Conservation (phyloP, 2,329 filamentous ascomycete genomes). For the Moelleriella libera region DNA sequence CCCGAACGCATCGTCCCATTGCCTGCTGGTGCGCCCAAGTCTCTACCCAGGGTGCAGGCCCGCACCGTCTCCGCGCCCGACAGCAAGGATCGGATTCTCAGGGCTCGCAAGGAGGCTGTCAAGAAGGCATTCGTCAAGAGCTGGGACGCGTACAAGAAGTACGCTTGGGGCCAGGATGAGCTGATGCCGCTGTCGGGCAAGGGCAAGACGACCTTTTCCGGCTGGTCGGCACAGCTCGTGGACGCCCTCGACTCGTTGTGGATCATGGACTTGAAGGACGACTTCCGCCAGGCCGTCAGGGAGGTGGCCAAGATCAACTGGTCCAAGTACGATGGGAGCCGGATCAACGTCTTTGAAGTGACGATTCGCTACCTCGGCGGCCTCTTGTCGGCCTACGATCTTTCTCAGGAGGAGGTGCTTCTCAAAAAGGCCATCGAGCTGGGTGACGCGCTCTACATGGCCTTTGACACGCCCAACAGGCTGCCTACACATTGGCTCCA, state of each 20-base stretch:
- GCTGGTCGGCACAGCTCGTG: slow-evolving; percentile 45
- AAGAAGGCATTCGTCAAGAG: slow-evolving; percentile 26
- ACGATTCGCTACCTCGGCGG: slow-evolving; percentile 42
- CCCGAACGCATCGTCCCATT: slow-evolving; percentile 15
- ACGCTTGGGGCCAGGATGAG: slow-evolving; percentile 45
- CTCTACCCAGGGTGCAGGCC: slow-evolving; percentile 28
- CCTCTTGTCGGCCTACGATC: slow-evolving; percentile 35
- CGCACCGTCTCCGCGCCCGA: slow-evolving; percentile 12
- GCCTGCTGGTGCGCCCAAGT: slow-evolving; percentile 19
- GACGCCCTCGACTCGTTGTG: slow-evolving; percentile 44
- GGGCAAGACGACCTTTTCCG: slow-evolving; percentile 32
- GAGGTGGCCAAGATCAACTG: slow-evolving; percentile 40
- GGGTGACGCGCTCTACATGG: slow-evolving; percentile 36
- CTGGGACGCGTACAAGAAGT: slow-evolving; percentile 36
- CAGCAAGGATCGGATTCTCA: slow-evolving; percentile 21
- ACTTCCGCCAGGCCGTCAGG: slow-evolving; percentile 37
- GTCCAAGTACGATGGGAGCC: slow-evolving; percentile 25
- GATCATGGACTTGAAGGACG: slow-evolving; percentile 43
- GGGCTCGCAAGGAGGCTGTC: slow-evolving; percentile 21
- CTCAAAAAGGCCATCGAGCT: slow-evolving; percentile 37
- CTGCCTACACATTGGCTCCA: slow-evolving; percentile 32
- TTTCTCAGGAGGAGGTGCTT: slow-evolving; percentile 30
- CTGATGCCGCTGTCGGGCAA: slow-evolving; percentile 33
- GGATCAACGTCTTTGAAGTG: slow-evolving; percentile 48
- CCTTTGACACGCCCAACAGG: slow-evolving; percentile 40